These are phyloP conservation scores for Daldinia loculata DNA, from an alignment of 495 filamentous ascomycete species.

Conservation along the genomic window DNA sequence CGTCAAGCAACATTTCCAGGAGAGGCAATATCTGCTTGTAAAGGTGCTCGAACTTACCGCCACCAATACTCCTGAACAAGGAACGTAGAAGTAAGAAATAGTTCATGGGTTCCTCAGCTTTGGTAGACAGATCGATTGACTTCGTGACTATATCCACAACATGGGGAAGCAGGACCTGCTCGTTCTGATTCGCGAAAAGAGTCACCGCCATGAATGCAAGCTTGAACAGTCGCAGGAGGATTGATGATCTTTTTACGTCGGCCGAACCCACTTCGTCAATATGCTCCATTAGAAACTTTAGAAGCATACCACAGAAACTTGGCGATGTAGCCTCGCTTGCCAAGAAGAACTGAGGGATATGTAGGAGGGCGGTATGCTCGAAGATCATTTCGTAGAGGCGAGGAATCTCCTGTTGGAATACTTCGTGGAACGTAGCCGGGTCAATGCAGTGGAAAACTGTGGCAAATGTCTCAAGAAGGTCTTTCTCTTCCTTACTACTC, in stretches of 20 bases:
- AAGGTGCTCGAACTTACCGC: conserved; percentile 94
- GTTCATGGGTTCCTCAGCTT: conserved; percentile 97
- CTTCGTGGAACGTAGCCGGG: conserved; percentile 97
- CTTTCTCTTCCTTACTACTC: conserved; percentile 94
- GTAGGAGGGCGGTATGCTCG: conserved; percentile 90
- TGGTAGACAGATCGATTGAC: conserved; percentile 94
- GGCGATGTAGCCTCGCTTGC: conserved; percentile 97
- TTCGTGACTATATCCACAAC: conserved; percentile 96
- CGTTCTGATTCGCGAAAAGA: conserved; percentile 91
- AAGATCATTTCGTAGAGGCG: conserved; percentile 98
- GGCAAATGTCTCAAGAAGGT: conserved; percentile 95
- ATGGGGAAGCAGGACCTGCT: conserved; percentile 92
- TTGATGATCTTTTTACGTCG: conserved; percentile 88
- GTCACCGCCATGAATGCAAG: conserved; percentile 99
- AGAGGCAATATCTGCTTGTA: conserved; percentile 98
- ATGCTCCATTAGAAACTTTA: conserved; percentile 95
- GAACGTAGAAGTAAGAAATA: conserved; percentile 94
- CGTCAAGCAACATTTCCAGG: conserved; percentile 95
- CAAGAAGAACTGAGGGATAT: conserved; percentile 97
- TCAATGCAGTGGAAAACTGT: conserved; percentile 99
- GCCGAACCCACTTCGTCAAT: conserved; percentile 94
- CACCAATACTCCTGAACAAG: conserved; percentile 94
- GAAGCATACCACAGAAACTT: conserved; percentile 95
- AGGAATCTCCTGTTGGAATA: conserved; percentile 97
- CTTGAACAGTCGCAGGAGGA: conserved; percentile 95